phyloP scores from a whole-genome alignment of 2,329 filamentous ascomycete species.

The Microsporum audouinii region DNA sequence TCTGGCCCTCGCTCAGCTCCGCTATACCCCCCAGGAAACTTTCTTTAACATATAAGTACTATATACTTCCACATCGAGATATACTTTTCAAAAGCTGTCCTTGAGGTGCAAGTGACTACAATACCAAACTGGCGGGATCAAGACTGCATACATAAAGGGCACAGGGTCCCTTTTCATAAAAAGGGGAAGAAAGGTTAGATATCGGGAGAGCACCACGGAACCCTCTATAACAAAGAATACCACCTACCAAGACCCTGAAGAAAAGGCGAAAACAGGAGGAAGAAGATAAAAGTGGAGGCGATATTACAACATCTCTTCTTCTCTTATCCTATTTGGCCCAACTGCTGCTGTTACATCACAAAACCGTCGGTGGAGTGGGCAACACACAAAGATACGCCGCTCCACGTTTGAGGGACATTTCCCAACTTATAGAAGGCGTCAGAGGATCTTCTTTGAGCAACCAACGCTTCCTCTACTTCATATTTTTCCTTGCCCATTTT shows the following conservation, averaged over 20 bases:
- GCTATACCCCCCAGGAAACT: not conserved
- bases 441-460: not conserved
- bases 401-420: constrained; percentile 1
- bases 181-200: not conserved
- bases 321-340: not conserved
- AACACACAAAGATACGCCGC: not conserved
- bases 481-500: not conserved
- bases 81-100: not conserved
- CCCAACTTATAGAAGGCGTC: not conserved
- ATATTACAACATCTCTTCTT: not conserved
- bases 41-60: not conserved
- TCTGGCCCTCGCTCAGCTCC: not conserved
- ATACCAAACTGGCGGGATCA: not conserved
- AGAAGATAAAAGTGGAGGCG: not conserved
- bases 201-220: not conserved
- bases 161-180: not conserved
- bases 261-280: not conserved
- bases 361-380: not conserved
- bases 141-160: not conserved
- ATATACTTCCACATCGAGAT: not conserved
- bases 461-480: not conserved
- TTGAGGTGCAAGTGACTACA: constrained; percentile 1
- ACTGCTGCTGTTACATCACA: not conserved
- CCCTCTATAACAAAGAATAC: not conserved
- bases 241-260: not conserved